Base-by-base conservation (phyloP, 768 basidiomycete species). In the Clavulina sp. region DNA sequence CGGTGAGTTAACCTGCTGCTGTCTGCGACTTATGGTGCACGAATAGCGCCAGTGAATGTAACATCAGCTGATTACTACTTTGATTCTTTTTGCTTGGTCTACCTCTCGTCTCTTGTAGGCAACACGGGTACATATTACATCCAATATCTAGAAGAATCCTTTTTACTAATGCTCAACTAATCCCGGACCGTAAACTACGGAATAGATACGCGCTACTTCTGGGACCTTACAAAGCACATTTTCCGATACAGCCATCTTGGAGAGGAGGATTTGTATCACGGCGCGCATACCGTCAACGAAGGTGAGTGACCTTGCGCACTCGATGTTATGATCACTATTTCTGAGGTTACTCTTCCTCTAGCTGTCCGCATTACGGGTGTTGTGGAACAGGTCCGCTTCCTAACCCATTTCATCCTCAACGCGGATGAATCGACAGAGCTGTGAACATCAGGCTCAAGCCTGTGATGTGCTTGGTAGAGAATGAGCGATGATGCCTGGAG, bases 251-350 rank as follows among this genome's bases (percentile, higher is more conserved):
- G 9, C 7, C 43, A 46, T 26, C 13, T 53, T n/a, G 54, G 48
- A 19, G 44, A 24, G 16, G 38, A 50, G n/a, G 34, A 54, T 28
- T n/a, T 41, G 23, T 63, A 63, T 48, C 58, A 61, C 26, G 71
- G 71, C 1, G 64, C 79, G n/a, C 84, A 84, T 62, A 81, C 81
- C 2, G 73, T 83, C 26, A 73, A 84, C 52, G 83, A 84, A 70
- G 70, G 80, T 79, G 59, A n/a, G n/a, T 59, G 74, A 13, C 4
- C 4, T n/a, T 7, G 43, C 6, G 30, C 29, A 18, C 29, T 18
- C 5, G 29, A n/a, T 9, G 6, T 4, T n/a, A 26, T 18, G 23
- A 46, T 26, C 18, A 4, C 2, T 2, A 19, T 3, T 34, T 21
- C 29, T 6, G 26, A 13, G 1, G 29, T 47, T 2, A 18, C 18